Conservation (phyloP, 768 basidiomycete genomes). For the Boletus reticuloceps region DNA sequence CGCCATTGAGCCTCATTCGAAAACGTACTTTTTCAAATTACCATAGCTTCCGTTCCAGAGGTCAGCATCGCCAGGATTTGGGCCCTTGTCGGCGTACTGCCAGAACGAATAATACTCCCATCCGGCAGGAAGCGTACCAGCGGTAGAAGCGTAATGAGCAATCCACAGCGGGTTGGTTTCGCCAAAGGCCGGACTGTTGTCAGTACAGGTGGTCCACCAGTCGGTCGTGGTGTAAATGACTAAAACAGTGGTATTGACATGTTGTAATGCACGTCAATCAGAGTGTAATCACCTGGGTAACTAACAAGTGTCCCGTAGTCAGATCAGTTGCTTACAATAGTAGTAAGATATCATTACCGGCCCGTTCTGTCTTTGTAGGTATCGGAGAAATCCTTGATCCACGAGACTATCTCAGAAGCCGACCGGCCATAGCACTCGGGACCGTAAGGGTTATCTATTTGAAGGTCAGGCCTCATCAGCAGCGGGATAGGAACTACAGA, state of each 20-base stretch:
- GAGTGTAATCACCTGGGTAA: constrained; percentile 35
- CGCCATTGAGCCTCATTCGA: neutral
- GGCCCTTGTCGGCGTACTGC: constrained; percentile 55
- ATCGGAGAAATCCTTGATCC: constrained; percentile 60
- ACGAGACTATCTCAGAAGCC: constrained; percentile 55
- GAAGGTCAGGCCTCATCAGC: neutral
- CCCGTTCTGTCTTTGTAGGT: constrained; percentile 51
- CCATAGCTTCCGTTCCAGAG: constrained; percentile 51
- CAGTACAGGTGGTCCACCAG: constrained; percentile 71
- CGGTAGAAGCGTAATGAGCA: constrained; percentile 47
- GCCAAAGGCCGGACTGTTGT: constrained; percentile 50
- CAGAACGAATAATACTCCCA: constrained; percentile 57
- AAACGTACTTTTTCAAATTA: constrained; percentile 38
- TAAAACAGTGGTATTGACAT: constrained; percentile 13
- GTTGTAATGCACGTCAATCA: neutral
- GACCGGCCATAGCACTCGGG: constrained; percentile 54
- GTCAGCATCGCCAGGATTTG: constrained; percentile 58
- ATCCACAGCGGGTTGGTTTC: constrained; percentile 59
- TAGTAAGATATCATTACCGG: constrained; percentile 32
- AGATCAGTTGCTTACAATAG: neutral
- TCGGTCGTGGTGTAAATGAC: constrained; percentile 63
- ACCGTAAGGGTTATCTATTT: constrained; percentile 49
- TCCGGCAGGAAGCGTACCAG: constrained; percentile 60
- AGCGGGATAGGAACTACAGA: constrained; percentile 22
- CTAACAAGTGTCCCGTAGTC: constrained; percentile 19